Evolutionary conservation across 1,284 basidiomycete genomes (phyloP), one percentile per base, ranked within the genome.

Genomic region (Pholiota adiposa): DNA sequence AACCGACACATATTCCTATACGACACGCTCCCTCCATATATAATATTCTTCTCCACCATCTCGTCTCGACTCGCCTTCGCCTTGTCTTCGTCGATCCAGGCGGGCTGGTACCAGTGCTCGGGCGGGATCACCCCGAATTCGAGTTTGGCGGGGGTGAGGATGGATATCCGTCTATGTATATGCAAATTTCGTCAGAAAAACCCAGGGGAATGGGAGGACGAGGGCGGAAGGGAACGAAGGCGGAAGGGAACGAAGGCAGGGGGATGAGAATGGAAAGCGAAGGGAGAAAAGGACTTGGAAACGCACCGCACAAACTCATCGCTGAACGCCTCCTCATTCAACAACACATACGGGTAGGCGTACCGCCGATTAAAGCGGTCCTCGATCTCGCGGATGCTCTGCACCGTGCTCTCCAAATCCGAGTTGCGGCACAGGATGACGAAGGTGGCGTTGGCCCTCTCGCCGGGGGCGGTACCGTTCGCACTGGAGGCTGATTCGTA

Each of bases 1-100:
- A 89, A 96, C 41, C 93, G 83, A 72, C 92, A 95, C 92, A 94
- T 89, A 62, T 89, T 89, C 23, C 87, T 80, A 59, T 67, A 77
- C 64, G 76, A 71, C 33, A 76, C 69, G 51, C 75, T 77, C 25
- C 73, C 75, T 69, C 80, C 83, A 59, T 84, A 85, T 58, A 83
- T 83, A 44, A 84, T 74, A 3, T 76, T 72, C 18, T 79, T 79
- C 54, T 78, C 70, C 25, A 79, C 79, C 83, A 93, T 86, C 69
- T 84, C 78, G 23, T 86, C 75, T 63, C 90, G 76, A 4, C 75
- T 73, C 16, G 76, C 78, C 7, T 80, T 78, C 0, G 90, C 91
- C 60, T 81, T 83, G 0, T 78, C 78, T 70, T 92, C 86, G 70
- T 90, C 86, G 62, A 90, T 89, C 83, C 83, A 91, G 25, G 83